Percentiles rank a stretch among this genome's conserved stretches.
These are phyloP conservation scores for Amaranthus cruentus DNA, from an alignment of 148 eudicot genomes.

Conservation along the genomic window DNA sequence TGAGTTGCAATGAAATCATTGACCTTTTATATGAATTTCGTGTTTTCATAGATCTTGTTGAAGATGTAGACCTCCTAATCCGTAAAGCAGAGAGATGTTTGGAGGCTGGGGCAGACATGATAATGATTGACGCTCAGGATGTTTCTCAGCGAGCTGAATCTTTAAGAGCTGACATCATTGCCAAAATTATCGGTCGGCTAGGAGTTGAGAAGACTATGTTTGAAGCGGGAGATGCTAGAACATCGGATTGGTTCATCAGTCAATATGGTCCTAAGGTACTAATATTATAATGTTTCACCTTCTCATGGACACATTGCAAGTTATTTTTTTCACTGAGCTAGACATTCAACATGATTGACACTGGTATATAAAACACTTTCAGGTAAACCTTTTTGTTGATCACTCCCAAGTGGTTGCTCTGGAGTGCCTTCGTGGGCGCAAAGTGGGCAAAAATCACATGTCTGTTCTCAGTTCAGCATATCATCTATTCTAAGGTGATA, in stretches of 20 bases:
- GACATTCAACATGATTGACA: neutral
- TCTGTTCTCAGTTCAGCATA: constrained; percentile 70
- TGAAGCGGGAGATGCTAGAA: constrained; percentile 71
- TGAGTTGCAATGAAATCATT: neutral
- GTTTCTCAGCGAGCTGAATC: constrained; percentile 67
- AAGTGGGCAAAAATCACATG: constrained; percentile 61
- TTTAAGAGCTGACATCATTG: constrained; percentile 65
- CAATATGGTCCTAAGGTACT: constrained; percentile 89
- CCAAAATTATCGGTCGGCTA: constrained; percentile 78
- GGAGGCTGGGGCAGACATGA: constrained; percentile 98
- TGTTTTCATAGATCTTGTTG: constrained; percentile 58
- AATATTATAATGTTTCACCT: neutral
- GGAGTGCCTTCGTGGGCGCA: constrained; percentile 81
- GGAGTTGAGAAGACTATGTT: constrained; percentile 93
- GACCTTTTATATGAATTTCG: neutral
- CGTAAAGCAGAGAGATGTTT: constrained; percentile 89
- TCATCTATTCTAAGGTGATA: constrained; percentile 32
- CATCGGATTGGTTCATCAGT: constrained; percentile 84
- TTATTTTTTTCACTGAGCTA: neutral
- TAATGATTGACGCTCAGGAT: constrained; percentile 84
- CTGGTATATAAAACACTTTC: constrained; percentile 14
- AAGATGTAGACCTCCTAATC: constrained; percentile 77
- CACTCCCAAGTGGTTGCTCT: constrained; percentile 82
- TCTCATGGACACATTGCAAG: neutral
- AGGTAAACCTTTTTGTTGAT: constrained; percentile 94